These are phyloP conservation scores for Talaromyces sp. DNA, from an alignment of 2,329 filamentous ascomycete genomes.

Conservation along the genomic window DNA sequence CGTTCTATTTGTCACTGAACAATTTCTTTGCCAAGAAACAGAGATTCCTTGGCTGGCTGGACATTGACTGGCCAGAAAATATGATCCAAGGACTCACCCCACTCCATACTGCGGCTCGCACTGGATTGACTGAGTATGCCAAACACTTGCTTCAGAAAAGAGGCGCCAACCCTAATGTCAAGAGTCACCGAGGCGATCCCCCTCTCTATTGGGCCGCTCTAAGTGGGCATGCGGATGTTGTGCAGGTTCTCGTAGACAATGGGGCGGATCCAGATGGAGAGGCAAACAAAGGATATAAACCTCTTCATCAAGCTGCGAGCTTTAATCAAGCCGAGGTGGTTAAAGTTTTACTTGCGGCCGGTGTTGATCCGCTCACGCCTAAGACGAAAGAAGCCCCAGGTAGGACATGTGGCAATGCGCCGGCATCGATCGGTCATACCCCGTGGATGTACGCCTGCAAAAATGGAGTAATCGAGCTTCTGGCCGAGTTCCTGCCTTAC, in stretches of 20 bases:
- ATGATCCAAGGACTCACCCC: neutral
- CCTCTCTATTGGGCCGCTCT: constrained; percentile 11
- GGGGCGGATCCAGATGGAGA: constrained; percentile 22
- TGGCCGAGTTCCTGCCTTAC: constrained; percentile 9
- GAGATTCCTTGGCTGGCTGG: constrained; percentile 5
- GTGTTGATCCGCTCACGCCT: constrained; percentile 22
- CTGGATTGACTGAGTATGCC: constrained; percentile 14
- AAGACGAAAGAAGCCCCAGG: constrained; percentile 14
- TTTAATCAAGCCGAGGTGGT: constrained; percentile 22
- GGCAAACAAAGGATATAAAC: constrained; percentile 20
- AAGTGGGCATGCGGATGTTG: constrained; percentile 22
- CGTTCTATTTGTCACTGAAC: constrained; percentile 12
- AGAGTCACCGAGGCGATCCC: neutral
- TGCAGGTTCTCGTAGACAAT: constrained; percentile 21
- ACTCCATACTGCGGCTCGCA: constrained; percentile 18
- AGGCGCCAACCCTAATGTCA: constrained; percentile 3
- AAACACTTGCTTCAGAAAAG: constrained; percentile 5
- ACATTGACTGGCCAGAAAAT: constrained; percentile 10
- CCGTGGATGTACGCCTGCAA: constrained; percentile 13
- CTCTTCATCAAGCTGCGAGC: constrained; percentile 25
- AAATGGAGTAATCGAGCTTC: neutral
- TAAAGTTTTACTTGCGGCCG: constrained; percentile 23
- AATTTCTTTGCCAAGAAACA: constrained; percentile 2
- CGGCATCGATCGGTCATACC: constrained; percentile 3
- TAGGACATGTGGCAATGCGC: constrained; percentile 5